phyloP scores from a whole-genome alignment of 192 early-diverging fungal species.

The Neocallimastix lanati region DNA sequence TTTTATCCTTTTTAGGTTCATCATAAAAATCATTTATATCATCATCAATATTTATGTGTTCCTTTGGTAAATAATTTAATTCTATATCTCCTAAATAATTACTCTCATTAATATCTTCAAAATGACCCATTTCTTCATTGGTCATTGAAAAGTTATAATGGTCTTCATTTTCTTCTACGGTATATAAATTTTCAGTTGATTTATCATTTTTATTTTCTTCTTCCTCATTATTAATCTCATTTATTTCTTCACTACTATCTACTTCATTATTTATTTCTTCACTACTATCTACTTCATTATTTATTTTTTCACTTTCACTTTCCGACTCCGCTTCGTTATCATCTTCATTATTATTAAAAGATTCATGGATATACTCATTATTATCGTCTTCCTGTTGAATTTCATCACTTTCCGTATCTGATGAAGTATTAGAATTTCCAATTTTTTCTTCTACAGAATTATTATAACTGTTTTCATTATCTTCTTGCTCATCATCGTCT shows the following conservation, averaged over 20 bases:
- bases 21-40: too few relatives aligned
- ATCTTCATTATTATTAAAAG: too few relatives aligned
- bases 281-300: background rate
- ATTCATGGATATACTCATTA: background rate
- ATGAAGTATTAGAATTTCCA: background rate
- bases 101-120: too few relatives aligned
- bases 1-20: background rate
- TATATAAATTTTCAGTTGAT: too few relatives aligned
- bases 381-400: background rate
- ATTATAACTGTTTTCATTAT: background rate
- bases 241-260: background rate
- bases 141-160: too few relatives aligned
- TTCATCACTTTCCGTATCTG: background rate
- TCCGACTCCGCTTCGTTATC: background rate
- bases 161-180: too few relatives aligned
- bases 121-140: too few relatives aligned
- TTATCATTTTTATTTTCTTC: background rate
- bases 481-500: background rate
- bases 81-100: too few relatives aligned
- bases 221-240: too few relatives aligned
- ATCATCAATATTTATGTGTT: too few relatives aligned
- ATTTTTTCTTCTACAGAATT: background rate
- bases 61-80: too few relatives aligned
- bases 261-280: background rate
- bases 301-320: background rate